phyloP scores from a whole-genome alignment of 139 green algal genomes.

The Tetraselmis striata region DNA sequence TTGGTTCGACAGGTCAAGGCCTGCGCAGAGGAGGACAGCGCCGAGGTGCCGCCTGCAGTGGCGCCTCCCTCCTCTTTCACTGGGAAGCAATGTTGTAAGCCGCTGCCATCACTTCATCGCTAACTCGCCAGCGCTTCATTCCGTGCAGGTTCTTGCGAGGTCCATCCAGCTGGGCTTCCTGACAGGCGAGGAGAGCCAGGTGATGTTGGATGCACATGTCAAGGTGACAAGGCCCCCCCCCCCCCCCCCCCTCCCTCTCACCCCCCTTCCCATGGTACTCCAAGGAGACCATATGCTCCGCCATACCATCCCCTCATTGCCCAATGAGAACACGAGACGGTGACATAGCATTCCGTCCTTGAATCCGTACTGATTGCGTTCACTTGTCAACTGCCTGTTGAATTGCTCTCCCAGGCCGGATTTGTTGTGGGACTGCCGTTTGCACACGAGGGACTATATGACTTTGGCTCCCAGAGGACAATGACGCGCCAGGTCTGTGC shows the following conservation, averaged over 20 bases:
- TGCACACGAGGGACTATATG: conserved; percentile 51
- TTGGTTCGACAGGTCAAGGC: conserved; percentile 22
- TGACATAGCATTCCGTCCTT: too few relatives aligned
- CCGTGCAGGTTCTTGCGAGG: too few relatives aligned
- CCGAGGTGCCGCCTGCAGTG: too few relatives aligned
- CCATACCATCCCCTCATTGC: too few relatives aligned
- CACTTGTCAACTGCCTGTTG: not conserved
- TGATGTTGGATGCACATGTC: conserved; percentile 88
- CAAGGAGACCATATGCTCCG: too few relatives aligned
- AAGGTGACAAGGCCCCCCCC: not conserved
- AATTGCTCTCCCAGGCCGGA: conserved; percentile 50
- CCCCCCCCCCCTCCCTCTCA: not conserved
- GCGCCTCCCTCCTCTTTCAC: too few relatives aligned
- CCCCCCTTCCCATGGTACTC: too few relatives aligned
- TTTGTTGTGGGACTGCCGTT: conserved; percentile 90
- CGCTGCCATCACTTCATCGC: too few relatives aligned
- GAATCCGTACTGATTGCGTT: too few relatives aligned
- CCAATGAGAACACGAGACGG: too few relatives aligned
- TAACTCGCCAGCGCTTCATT: too few relatives aligned
- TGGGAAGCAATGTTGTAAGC: too few relatives aligned
- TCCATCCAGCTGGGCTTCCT: conserved; percentile 84
- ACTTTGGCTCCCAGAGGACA: conserved; percentile 63
- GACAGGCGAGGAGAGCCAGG: conserved; percentile 70
- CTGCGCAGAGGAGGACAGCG: conserved; percentile 69
- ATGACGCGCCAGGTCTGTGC: not conserved